These are phyloP conservation scores for Barnettozyma sucrosica DNA, from an alignment of 805 yeast genomes.

Conservation along the genomic window DNA sequence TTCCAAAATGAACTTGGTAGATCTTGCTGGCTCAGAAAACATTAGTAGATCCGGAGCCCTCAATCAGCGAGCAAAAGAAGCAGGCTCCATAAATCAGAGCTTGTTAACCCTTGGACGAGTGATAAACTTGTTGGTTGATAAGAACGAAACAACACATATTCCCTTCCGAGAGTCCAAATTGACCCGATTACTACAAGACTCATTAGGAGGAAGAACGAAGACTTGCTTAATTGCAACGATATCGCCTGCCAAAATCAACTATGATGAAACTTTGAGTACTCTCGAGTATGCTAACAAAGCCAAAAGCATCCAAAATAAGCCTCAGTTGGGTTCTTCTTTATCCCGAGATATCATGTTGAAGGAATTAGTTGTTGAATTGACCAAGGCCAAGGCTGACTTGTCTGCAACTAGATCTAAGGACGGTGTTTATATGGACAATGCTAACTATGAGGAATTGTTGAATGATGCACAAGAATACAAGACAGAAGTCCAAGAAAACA, in stretches of 20 bases:
- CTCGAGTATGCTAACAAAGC: conserved; percentile 86
- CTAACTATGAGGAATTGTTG: conserved; percentile 48
- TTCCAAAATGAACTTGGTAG: conserved; percentile 82
- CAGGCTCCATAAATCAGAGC: conserved; percentile 89
- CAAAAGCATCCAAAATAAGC: conserved; percentile 67
- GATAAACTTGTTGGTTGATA: conserved; percentile 65
- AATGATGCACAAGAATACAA: conserved; percentile 43
- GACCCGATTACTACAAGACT: conserved; percentile 69
- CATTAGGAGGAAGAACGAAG: conserved; percentile 83
- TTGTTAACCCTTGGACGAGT: conserved; percentile 84
- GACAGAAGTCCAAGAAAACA: conserved; percentile 43
- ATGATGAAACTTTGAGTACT: conserved; percentile 82
- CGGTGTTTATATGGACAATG: conserved; percentile 59
- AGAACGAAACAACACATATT: conserved; percentile 52
- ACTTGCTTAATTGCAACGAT: conserved; percentile 85
- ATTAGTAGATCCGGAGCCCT: conserved; percentile 83
- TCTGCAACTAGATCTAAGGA: conserved; percentile 56
- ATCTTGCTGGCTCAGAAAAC: conserved; percentile 93
- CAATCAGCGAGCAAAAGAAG: conserved; percentile 83
- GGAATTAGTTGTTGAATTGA: conserved; percentile 43
- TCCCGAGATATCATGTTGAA: conserved; percentile 45
- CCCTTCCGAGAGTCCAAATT: conserved; percentile 84
- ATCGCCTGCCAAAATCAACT: conserved; percentile 70
- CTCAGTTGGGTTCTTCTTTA: conserved; percentile 55
- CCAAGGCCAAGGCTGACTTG: conserved; percentile 49